Base-by-base conservation (phyloP, 208 protist species). In the Vickermania spadyakhi region DNA sequence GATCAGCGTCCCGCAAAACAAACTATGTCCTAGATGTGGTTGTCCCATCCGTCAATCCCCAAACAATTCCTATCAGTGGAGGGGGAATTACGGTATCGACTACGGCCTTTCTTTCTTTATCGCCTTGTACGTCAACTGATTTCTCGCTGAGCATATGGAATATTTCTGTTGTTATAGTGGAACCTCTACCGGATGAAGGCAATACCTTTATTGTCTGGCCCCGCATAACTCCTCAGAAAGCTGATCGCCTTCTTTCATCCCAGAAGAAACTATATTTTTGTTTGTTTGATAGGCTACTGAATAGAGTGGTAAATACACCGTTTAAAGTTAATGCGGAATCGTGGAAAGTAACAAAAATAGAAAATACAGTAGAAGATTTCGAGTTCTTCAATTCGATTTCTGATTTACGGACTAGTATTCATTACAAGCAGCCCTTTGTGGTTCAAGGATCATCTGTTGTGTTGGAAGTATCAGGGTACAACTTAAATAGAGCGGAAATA, bases 381-480 rank as follows among this genome's bases (percentile, higher is more conserved):
- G 7, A 7, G 7, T 18, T 45, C 18, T 45, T 45, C 36, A 45
- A 45, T n/a, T 7, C 36, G 7, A 45, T n/a, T n/a, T n/a, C 11
- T 45, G 36, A 18, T 18, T n/a, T 45, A 45, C 11, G 7, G 11
- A 18, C 18, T 7, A 45, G 36, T 45, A 45, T 18, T n/a, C 11
- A 7, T n/a, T 45, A 57, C 25, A 31, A 52, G 28, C 60, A 31
- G 11, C 71, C 72, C 3, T 65, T 69, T 18, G 69, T 91, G 21
- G 66, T 78, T 36, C 87, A 91, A 58, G 77, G 63, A 1, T 58
- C 75, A 22, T 77, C 58, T 68, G 79, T 87, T 62, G 77, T 86
- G 26, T 60, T 91, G 28, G 3, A 86, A 5, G 81, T 91, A 50
- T 76, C 83, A 28, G 84, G 84, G 5, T 85, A 87, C 53, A 80